Evolutionary conservation across 345 rosid genomes (phyloP).

Genomic region (Salix purpurea): DNA sequence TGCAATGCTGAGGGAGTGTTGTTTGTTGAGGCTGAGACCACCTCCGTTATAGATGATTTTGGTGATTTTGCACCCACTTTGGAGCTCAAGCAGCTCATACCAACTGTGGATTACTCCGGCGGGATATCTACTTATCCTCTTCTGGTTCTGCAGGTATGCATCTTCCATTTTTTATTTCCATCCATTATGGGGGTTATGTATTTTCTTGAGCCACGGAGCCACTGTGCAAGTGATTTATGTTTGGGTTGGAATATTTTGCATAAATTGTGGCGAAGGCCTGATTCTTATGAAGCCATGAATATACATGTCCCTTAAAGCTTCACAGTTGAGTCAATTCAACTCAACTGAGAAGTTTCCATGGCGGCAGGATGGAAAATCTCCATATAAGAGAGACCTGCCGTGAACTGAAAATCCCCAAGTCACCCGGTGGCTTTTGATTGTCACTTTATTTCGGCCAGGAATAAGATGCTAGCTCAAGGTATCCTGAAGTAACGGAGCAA

Average conservation of each 20-base stretch:
- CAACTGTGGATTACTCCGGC: slow-evolving; percentile 76
- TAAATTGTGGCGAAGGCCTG: not conserved
- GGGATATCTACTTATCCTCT: slow-evolving; percentile 73
- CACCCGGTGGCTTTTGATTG: not conserved
- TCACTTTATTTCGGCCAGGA: not conserved
- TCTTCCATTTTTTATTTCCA: not conserved
- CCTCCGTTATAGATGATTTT: slow-evolving; percentile 59
- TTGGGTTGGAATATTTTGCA: not conserved
- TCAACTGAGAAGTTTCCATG: not conserved
- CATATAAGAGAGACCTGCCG: not conserved
- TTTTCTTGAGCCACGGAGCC: not conserved
- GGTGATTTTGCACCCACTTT: slow-evolving; percentile 88
- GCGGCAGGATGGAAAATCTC: not conserved
- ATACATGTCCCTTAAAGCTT: not conserved
- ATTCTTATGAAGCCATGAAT: not conserved
- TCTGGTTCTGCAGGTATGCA: slow-evolving; percentile 73
- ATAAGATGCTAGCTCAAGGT: not conserved
- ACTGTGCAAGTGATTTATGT: not conserved
- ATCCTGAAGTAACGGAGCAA: not conserved
- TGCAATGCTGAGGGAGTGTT: slow-evolving; percentile 86
- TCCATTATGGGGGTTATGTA: not conserved
- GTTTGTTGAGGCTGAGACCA: slow-evolving; percentile 74
- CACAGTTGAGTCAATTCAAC: not conserved
- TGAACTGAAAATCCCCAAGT: not conserved
- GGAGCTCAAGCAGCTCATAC: slow-evolving; percentile 79